Evolutionary conservation across 1,139 yeast genomes (phyloP), one percentile per base, ranked within the genome.

Genomic region (Yamadazyma jaroonii): DNA sequence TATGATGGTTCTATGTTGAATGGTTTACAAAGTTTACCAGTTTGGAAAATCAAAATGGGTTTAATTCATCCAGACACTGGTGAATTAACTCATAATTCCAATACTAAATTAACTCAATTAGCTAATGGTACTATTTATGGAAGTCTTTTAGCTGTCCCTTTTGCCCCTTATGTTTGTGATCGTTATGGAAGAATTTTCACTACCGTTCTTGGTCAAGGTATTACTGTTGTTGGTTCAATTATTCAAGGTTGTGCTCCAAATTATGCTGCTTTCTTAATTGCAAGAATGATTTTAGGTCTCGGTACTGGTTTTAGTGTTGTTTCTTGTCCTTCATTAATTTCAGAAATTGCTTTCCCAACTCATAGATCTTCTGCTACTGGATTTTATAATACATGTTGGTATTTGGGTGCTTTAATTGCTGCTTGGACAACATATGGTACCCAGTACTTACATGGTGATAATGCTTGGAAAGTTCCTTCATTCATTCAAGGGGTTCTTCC

Each of bases 381-480:
- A 20, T 54, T 65, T 34, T 77, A 68, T 52, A 74, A 72, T 59
- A 72, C 34, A 49, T 80, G 53, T 57, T 73, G 76, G 73, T 64
- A 55, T 68, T 48, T 75, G 33, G 84, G 84, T 30, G 74, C 81
- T 8, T 54, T 73, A 27, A 48, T 78, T 34, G 81, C 82, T 6
- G 75, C 84, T 2, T 68, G 79, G 74, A 64, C 72, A 26, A 66
- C 78, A 3, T 73, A 63, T 44, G 80, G 79, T 35, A 65, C 77
- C 11, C 60, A 66, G 40, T 51, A 54, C 14, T 45, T 40, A 28
- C 11, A 11, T 9, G 39, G 36, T 30, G 24, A 28, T 15, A 25
- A 30, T 13, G 53, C 68, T 10, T 73, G 78, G 78, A 61, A 66
- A 47, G 61, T 72, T 38, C 77, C 78, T 6, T 69, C 76, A 7